Evolutionary conservation across 1,284 basidiomycete genomes (phyloP).

Genomic region (Anthracocystis walkeri): DNA sequence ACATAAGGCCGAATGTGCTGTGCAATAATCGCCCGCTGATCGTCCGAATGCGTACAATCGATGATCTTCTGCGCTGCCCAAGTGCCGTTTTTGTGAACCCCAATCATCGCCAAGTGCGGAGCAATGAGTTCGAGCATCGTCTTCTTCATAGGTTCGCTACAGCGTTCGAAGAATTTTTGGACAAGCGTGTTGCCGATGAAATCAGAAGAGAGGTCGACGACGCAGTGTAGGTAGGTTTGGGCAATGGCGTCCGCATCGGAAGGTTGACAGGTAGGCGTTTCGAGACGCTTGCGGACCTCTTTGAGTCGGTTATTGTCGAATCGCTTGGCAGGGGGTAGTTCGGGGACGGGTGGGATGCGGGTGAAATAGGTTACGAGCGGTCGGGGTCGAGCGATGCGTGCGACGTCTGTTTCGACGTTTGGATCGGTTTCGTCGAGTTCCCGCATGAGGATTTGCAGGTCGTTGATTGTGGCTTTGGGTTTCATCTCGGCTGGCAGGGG

Average conservation of each 20-base stretch:
- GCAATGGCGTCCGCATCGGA: slow-evolving; percentile 92
- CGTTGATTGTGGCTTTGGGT: slow-evolving; percentile 67
- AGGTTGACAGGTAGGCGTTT: slow-evolving; percentile 81
- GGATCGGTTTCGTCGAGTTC: slow-evolving; percentile 77
- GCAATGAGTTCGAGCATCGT: slow-evolving; percentile 92
- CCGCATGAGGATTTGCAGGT: slow-evolving; percentile 95
- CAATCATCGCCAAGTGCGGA: slow-evolving; percentile 95
- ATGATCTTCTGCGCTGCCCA: slow-evolving; percentile 98
- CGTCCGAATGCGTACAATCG: slow-evolving; percentile 83
- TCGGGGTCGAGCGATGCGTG: slow-evolving; percentile 76
- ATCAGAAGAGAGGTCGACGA: slow-evolving; percentile 90
- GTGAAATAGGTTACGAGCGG: slow-evolving; percentile 72
- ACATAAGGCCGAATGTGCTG: slow-evolving; percentile 89
- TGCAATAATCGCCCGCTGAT: slow-evolving; percentile 86
- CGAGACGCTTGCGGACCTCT: slow-evolving; percentile 91
- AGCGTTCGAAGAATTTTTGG: slow-evolving; percentile 96
- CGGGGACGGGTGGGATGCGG: slow-evolving; percentile 61
- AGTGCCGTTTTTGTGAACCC: slow-evolving; percentile 99
- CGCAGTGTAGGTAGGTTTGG: slow-evolving; percentile 84
- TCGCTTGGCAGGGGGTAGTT: slow-evolving; percentile 70
- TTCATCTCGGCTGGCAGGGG: slow-evolving; percentile 65
- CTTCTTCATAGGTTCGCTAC: slow-evolving; percentile 80
- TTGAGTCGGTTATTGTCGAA: slow-evolving; percentile 89
- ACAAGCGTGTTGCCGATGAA: slow-evolving; percentile 98
- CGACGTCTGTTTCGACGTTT: slow-evolving; percentile 36